phyloP scores from a whole-genome alignment of 140 eudicot species.

The Artemisia princeps region DNA sequence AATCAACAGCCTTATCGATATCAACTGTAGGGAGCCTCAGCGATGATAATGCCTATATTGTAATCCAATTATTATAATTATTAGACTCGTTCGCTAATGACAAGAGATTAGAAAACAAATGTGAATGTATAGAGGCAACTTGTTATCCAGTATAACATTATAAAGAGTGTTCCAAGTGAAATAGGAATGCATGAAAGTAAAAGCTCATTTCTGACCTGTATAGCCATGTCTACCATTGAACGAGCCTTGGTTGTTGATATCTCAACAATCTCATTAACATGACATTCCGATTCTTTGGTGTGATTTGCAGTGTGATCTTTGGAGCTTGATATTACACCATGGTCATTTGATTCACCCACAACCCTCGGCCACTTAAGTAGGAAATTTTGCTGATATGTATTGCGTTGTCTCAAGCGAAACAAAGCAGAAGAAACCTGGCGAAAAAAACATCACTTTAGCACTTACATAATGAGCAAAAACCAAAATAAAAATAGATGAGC shows the following conservation, averaged over 20 bases:
- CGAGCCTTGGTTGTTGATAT: constrained; percentile 70
- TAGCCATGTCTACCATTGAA: constrained; percentile 71
- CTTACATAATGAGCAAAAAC: not conserved
- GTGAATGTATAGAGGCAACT: not conserved
- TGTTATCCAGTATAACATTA: not conserved
- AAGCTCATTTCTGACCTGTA: constrained; percentile 47
- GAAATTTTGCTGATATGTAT: constrained; percentile 44
- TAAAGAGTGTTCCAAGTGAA: not conserved
- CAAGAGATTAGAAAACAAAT: not conserved
- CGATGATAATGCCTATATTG: constrained; percentile 56
- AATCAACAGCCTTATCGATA: constrained; percentile 71
- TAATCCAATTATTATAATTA: not conserved
- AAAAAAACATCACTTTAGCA: constrained; percentile 10
- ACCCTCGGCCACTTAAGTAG: constrained; percentile 36
- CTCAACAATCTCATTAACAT: constrained; percentile 61
- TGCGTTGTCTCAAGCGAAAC: constrained; percentile 51
- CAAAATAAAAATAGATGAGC: not conserved
- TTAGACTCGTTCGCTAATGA: constrained; percentile 9
- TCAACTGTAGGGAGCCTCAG: constrained; percentile 36
- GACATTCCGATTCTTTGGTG: constrained; percentile 47
- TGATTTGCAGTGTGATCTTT: constrained; percentile 34
- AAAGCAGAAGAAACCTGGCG: constrained; percentile 57
- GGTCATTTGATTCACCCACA: constrained; percentile 26
- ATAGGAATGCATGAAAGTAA: not conserved
- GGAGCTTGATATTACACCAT: constrained; percentile 30